Conservation (phyloP, 2,329 filamentous ascomycete species). For the Botrytis medusae region DNA sequence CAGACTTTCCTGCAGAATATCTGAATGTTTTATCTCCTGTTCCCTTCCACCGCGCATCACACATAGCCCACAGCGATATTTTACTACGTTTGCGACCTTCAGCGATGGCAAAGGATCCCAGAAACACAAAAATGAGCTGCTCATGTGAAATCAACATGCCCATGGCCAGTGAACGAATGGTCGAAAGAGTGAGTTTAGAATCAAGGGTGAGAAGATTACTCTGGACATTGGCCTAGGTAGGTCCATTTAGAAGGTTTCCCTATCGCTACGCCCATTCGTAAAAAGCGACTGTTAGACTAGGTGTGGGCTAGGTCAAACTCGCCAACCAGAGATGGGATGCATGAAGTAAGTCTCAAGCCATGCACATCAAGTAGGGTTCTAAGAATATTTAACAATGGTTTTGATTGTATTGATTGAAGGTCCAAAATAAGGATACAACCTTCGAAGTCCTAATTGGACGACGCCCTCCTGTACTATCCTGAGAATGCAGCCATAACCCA, state of each 20-base stretch:
- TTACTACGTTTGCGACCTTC: not conserved
- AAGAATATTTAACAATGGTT: not conserved
- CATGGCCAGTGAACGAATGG: not conserved
- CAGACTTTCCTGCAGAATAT: not conserved
- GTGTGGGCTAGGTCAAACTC: not conserved
- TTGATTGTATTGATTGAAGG: not conserved
- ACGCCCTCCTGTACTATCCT: conserved; percentile 12
- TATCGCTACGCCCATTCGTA: not conserved
- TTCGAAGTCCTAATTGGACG: not conserved
- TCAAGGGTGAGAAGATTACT: not conserved
- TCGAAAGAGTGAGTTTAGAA: not conserved
- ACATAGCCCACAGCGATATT: not conserved
- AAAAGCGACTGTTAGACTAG: not conserved
- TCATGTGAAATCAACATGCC: not conserved
- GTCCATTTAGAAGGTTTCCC: not conserved
- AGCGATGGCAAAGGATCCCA: not conserved
- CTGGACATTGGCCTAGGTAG: not conserved
- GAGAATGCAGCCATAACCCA: conserved; percentile 7
- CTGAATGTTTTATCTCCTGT: not conserved
- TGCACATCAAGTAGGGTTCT: not conserved
- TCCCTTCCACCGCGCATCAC: not conserved
- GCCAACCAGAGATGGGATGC: no score
- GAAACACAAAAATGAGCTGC: not conserved
- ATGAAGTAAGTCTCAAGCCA: not conserved
- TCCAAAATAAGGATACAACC: conserved; percentile 11